Conservation (phyloP, 441 rosid genomes). For the Erodium trifolium region DNA sequence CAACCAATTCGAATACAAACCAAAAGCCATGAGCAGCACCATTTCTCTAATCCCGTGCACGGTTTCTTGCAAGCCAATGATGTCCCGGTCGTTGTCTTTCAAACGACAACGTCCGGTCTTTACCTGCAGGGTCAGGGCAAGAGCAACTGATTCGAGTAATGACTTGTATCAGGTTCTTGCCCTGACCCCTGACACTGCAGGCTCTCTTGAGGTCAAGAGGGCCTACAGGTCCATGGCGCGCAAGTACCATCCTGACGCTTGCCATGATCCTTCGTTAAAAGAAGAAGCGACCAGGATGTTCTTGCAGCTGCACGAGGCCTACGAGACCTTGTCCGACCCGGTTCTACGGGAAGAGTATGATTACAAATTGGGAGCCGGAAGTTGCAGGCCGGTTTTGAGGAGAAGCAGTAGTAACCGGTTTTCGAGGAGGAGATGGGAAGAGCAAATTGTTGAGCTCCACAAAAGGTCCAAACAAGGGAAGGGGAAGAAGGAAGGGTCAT, state of each 20-base stretch:
- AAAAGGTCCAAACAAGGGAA: not conserved
- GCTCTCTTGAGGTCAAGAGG: not conserved
- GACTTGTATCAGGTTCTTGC: not conserved
- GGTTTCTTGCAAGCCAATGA: not conserved
- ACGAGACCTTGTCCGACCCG: not conserved
- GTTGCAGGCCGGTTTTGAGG: not conserved
- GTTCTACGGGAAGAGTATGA: not conserved
- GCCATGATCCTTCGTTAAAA: not conserved
- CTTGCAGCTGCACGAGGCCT: not conserved
- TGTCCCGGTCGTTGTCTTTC: not conserved
- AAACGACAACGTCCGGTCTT: not conserved
- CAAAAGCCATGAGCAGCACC: not conserved
- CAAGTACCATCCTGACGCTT: not conserved
- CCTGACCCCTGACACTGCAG: not conserved
- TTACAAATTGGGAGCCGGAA: not conserved
- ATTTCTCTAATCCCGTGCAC: not conserved
- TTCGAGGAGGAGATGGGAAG: not conserved
- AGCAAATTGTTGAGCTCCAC: not conserved
- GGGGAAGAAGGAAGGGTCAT: not conserved
- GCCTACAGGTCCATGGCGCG: conserved; percentile 1
- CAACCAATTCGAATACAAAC: too few species aligned
- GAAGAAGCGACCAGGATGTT: not conserved
- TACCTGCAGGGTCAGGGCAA: not conserved
- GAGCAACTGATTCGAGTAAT: not conserved
- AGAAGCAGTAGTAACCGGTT: not conserved